Percentiles rank a stretch among this genome's conserved stretches.
phyloP scores from a whole-genome alignment of 179 eudicot genomes.

The Beta macrorhiza region DNA sequence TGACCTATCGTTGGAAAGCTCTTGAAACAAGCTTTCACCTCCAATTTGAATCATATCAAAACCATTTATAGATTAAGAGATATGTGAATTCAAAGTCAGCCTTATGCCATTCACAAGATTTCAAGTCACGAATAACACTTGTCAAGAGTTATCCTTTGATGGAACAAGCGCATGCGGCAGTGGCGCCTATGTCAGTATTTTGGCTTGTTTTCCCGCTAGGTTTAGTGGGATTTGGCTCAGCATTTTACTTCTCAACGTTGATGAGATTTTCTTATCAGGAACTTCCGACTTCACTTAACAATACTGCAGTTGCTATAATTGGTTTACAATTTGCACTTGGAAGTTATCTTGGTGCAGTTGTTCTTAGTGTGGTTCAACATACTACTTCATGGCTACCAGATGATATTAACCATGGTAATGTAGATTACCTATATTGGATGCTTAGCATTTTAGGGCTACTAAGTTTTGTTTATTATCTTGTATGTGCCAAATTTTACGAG shows the following conservation, averaged over 20 bases:
- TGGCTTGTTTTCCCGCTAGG: not conserved
- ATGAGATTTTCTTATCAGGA: not conserved
- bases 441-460: not conserved
- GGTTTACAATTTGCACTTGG: not conserved
- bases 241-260: not conserved
- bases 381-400: not conserved
- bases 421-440: not conserved
- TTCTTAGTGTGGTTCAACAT: not conserved
- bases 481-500: not conserved
- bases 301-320: not conserved
- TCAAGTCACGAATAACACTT: no score
- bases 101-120: no score
- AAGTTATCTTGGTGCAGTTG: not conserved
- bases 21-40: no score
- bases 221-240: not conserved
- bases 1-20: no score
- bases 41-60: no score
- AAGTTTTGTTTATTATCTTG: not conserved
- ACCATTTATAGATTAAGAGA: no score
- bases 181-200: not conserved
- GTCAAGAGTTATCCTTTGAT: not conserved
- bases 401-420: not conserved
- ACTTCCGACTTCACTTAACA: not conserved
- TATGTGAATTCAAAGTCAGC: no score
- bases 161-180: not conserved